Evolutionary conservation across 2,329 filamentous ascomycete genomes (phyloP).

Genomic region (Beauveria rudraprayagi): DNA sequence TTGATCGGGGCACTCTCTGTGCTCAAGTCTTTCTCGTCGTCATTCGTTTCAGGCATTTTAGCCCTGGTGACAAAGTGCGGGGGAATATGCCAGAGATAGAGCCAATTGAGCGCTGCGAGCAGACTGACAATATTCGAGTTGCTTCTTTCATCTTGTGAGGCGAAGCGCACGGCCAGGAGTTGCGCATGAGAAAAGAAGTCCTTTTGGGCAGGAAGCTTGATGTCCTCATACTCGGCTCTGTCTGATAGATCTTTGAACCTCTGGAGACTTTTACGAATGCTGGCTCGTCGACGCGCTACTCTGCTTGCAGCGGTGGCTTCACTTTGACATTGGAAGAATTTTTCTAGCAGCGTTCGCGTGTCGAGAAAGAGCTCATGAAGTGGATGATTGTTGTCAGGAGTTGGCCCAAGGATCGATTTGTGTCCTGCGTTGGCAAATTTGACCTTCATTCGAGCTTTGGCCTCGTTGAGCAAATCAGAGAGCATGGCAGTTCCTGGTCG

Average conservation of each 20-base stretch:
- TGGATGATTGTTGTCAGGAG: neutral
- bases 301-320: too few species aligned
- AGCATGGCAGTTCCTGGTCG: too few species aligned
- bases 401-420: neutral
- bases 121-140: neutral
- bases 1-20: neutral
- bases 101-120: neutral
- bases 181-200: neutral
- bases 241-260: too few species aligned
- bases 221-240: accelerated
- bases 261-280: too few species aligned
- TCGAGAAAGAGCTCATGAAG: neutral
- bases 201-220: accelerated
- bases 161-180: neutral
- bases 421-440: neutral
- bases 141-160: neutral
- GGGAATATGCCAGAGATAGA: neutral
- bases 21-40: neutral
- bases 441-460: neutral
- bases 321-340: too few species aligned
- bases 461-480: accelerated
- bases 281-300: too few species aligned
- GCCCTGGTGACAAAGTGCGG: neutral
- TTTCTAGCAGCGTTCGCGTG: neutral
- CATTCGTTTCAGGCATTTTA: too few species aligned